Evolutionary conservation across 108 stramenopile species (phyloP).

Genomic region (Nitzschia putrida): DNA sequence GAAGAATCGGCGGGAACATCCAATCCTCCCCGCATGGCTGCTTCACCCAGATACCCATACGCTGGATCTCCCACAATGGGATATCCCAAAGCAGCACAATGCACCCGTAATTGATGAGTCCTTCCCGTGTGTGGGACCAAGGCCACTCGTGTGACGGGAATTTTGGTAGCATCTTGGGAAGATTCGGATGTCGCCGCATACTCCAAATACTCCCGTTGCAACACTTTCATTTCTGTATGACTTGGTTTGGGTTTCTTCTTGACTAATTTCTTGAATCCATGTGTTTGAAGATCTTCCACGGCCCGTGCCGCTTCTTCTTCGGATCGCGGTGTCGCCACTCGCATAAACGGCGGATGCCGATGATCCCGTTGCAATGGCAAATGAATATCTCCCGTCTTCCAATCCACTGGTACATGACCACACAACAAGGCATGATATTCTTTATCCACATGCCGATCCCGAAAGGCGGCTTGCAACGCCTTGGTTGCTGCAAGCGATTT

Average conservation of each 20-base stretch:
- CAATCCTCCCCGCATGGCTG: conserved; percentile 57
- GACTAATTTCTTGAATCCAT: conserved; percentile 70
- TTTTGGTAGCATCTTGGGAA: not conserved
- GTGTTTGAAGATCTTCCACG: conserved; percentile 57
- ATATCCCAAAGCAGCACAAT: conserved; percentile 83
- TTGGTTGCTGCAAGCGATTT: conserved; percentile 40
- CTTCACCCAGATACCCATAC: conserved; percentile 77
- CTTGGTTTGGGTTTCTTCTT: conserved; percentile 74
- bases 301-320: conserved; percentile 57
- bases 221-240: conserved; percentile 61
- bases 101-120: conserved; percentile 88
- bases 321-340: conserved; percentile 65
- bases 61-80: conserved; percentile 85
- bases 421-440: conserved; percentile 73
- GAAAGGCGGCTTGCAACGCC: conserved; percentile 64
- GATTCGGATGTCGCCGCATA: not conserved
- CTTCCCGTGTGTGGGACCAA: conserved; percentile 69
- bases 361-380: conserved; percentile 81
- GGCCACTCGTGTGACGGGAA: conserved; percentile 65
- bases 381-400: conserved; percentile 45
- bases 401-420: conserved; percentile 52
- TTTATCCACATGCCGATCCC: conserved; percentile 60
- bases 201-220: conserved; percentile 42
- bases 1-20: not conserved
- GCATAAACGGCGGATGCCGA: conserved; percentile 80